These are phyloP conservation scores for Carex sylvatica DNA, from an alignment of 202 grass and related monocot species.

Conservation along the genomic window DNA sequence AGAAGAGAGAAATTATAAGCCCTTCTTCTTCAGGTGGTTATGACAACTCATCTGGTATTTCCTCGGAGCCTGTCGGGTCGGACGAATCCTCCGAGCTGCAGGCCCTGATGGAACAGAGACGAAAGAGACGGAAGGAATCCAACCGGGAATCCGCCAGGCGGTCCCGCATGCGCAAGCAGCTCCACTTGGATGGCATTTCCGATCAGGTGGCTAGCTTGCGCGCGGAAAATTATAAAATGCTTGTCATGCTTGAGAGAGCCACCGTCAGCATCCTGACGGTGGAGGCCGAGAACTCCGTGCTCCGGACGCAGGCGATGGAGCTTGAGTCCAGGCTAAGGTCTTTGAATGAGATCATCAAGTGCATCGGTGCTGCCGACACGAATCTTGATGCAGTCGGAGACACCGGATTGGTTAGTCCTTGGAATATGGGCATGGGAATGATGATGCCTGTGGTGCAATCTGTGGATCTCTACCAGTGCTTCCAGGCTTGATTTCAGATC, in stretches of 20 bases:
- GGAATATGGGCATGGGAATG: not conserved
- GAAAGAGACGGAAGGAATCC: constrained; percentile 60
- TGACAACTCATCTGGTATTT: constrained; percentile 17
- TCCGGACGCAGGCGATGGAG: constrained; percentile 29
- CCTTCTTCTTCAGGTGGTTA: constrained; percentile 3
- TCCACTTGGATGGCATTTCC: constrained; percentile 53
- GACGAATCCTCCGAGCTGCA: not conserved
- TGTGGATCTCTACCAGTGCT: constrained; percentile 22
- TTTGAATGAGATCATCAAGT: constrained; percentile 39
- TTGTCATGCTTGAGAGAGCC: constrained; percentile 46
- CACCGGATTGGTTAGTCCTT: constrained; percentile 10
- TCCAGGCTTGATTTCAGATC: not conserved
- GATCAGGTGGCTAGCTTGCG: constrained; percentile 34
- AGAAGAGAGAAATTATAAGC: not conserved
- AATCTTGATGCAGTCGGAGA: constrained; percentile 3
- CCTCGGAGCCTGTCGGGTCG: constrained; percentile 16
- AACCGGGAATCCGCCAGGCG: constrained; percentile 76
- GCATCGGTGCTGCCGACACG: constrained; percentile 21
- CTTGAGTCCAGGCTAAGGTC: constrained; percentile 42
- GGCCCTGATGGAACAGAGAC: constrained; percentile 43
- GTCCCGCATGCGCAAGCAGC: constrained; percentile 49
- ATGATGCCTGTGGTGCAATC: constrained; percentile 7
- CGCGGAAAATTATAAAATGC: constrained; percentile 43
- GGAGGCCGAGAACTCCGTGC: constrained; percentile 44
- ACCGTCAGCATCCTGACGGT: constrained; percentile 15